A percentile compares a stretch with the other conserved stretches of the same genome.
Conservation (phyloP, 208 protist genomes). For the Naegleria fowleri region DNA sequence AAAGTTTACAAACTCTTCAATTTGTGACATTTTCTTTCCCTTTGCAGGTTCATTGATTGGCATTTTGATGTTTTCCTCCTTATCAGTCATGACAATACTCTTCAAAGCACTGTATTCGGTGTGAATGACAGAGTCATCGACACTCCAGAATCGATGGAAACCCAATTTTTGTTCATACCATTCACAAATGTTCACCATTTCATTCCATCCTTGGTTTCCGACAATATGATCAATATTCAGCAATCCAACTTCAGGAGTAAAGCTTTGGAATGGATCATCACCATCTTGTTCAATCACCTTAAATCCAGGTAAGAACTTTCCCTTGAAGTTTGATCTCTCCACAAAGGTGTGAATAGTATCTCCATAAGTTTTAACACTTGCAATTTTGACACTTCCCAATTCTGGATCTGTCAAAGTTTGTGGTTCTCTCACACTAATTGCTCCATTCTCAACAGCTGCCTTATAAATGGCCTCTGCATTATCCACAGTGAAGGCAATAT, state of each 20-base stretch:
- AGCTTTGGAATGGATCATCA: not conserved
- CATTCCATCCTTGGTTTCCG: constrained; percentile 60
- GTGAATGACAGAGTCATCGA: constrained; percentile 70
- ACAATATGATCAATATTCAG: constrained; percentile 66
- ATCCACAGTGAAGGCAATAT: constrained; percentile 60
- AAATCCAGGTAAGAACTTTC: constrained; percentile 59
- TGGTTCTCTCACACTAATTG: constrained; percentile 50
- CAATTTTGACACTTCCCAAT: constrained; percentile 52
- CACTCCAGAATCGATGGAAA: constrained; percentile 73
- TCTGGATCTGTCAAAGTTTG: constrained; percentile 47
- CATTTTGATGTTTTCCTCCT: constrained; percentile 62
- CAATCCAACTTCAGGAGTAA: constrained; percentile 32
- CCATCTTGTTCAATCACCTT: not conserved
- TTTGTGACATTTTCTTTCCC: constrained; percentile 64
- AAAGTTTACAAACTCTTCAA: constrained; percentile 76
- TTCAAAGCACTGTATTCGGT: constrained; percentile 64
- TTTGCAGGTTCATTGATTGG: constrained; percentile 74
- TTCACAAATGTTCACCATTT: constrained; percentile 53
- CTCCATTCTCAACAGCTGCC: constrained; percentile 50
- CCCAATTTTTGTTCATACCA: constrained; percentile 61
- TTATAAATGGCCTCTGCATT: constrained; percentile 54
- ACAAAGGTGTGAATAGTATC: constrained; percentile 71
- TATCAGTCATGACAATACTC: constrained; percentile 65
- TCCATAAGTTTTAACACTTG: constrained; percentile 59
- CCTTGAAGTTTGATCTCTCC: constrained; percentile 52